These are phyloP conservation scores for Starmerella gropengiesseri DNA, from an alignment of 805 yeast genomes.

Conservation along the genomic window DNA sequence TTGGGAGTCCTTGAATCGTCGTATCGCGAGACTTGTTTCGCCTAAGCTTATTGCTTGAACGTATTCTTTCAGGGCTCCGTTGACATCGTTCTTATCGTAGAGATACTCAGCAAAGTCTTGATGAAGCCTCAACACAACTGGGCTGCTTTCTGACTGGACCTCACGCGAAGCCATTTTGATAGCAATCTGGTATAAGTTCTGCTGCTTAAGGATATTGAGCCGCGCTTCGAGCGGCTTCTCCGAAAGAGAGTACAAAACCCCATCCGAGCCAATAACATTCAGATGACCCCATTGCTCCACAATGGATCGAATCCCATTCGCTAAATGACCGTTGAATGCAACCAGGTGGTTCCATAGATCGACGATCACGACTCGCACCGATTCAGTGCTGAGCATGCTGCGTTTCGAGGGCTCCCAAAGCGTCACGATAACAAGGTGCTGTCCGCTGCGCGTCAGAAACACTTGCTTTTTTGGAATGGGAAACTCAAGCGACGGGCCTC, in stretches of 20 bases:
- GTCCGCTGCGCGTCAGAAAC: slow-evolving; percentile 34
- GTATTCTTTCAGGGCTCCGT: slow-evolving; percentile 66
- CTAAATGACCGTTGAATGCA: slow-evolving; percentile 57
- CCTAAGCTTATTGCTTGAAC: slow-evolving; percentile 46
- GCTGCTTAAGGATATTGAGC: slow-evolving; percentile 52
- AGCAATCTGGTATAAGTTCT: slow-evolving; percentile 65
- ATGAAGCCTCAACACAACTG: slow-evolving; percentile 26
- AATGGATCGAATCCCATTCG: slow-evolving; percentile 50
- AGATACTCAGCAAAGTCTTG: slow-evolving; percentile 61
- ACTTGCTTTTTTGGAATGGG: slow-evolving; percentile 47
- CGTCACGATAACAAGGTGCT: slow-evolving; percentile 41
- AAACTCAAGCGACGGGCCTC: slow-evolving; percentile 40
- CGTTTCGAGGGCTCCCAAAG: slow-evolving; percentile 8
- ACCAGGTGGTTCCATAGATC: slow-evolving; percentile 62
- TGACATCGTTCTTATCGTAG: slow-evolving; percentile 52
- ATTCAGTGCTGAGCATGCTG: slow-evolving; percentile 24
- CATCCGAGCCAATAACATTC: slow-evolving; percentile 61
- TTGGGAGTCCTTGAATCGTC: slow-evolving; percentile 67
- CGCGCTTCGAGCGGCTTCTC: slow-evolving; percentile 61
- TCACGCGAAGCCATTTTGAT: slow-evolving; percentile 44
- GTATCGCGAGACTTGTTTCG: slow-evolving; percentile 64
- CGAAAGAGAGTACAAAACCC: slow-evolving; percentile 53
- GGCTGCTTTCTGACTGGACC: neutral
- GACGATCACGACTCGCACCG: slow-evolving; percentile 52
- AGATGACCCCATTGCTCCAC: slow-evolving; percentile 48